Evolutionary conservation across 2,329 filamentous ascomycete species (phyloP).

Genomic region (Nemania sp.): DNA sequence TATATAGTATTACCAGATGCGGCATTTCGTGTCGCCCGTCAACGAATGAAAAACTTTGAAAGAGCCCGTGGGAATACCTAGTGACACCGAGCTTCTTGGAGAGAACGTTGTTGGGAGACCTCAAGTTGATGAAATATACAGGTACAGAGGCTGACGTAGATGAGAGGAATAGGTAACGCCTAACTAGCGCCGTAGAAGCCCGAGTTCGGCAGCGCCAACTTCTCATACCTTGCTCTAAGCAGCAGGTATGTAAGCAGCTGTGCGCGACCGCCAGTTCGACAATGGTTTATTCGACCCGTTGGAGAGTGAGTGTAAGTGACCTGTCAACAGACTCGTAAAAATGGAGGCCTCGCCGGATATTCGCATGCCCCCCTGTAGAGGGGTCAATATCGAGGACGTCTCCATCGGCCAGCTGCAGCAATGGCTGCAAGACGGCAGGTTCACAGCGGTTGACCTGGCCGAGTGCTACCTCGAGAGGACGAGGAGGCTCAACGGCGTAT

Average conservation of each 20-base stretch:
- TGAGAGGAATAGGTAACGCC: background rate
- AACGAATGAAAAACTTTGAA: conserved; percentile 3
- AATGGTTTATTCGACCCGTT: background rate
- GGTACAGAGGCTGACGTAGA: background rate
- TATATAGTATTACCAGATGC: conserved; percentile 14
- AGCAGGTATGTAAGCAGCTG: background rate
- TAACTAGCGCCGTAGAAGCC: conserved; percentile 3
- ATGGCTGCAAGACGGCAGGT: conserved; percentile 27
- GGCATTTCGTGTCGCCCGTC: conserved; percentile 2
- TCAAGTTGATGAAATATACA: background rate
- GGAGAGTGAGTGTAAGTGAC: conserved; percentile 1
- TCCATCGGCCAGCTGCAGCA: conserved; percentile 36
- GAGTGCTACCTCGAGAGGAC: conserved; percentile 36
- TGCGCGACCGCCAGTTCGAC: background rate
- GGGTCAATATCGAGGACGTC: conserved; percentile 37
- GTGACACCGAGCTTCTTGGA: background rate
- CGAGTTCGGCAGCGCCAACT: conserved; percentile 12
- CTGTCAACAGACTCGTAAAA: conserved; percentile 2
- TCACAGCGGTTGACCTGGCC: conserved; percentile 31
- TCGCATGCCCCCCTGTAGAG: conserved; percentile 31
- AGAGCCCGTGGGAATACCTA: background rate
- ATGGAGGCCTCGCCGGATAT: conserved; percentile 21
- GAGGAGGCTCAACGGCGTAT: conserved; percentile 24
- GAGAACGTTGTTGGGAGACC: background rate
- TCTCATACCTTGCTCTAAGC: background rate